Conservation (phyloP, 345 rosid genomes). For the Salix koriyanagi region DNA sequence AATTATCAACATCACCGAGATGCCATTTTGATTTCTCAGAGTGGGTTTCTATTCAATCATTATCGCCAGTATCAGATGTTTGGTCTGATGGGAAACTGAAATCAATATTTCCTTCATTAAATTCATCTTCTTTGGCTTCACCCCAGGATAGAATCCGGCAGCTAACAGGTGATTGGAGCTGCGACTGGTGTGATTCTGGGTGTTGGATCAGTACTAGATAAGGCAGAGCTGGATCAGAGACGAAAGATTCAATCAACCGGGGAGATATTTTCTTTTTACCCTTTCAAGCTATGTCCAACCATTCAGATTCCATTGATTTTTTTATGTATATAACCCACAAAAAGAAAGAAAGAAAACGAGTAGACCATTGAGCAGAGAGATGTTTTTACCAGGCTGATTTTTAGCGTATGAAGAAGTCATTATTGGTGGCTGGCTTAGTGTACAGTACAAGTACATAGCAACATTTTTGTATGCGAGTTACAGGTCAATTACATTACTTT, state of each 20-base stretch:
- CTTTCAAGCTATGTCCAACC: neutral
- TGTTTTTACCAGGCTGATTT: constrained; percentile 1
- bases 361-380: neutral
- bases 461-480: neutral
- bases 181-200: constrained; percentile 8
- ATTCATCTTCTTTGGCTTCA: neutral
- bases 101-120: neutral
- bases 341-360: neutral
- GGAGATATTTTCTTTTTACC: neutral
- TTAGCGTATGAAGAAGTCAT: neutral
- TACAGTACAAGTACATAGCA: neutral
- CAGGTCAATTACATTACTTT: constrained; percentile 6
- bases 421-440: constrained; percentile 2
- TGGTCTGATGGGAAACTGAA: constrained; percentile 5
- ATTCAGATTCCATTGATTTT: constrained; percentile 5
- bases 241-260: neutral
- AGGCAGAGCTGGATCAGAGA: neutral
- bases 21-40: constrained; percentile 22
- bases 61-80: constrained; percentile 2
- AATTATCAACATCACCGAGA: constrained; percentile 8
- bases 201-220: constrained; percentile 19
- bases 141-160: constrained; percentile 21
- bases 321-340: neutral
- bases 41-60: constrained; percentile 6
- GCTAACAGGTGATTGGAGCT: neutral